phyloP scores from a whole-genome alignment of 441 rosid species.

The Rhodomyrtus psidioides region DNA sequence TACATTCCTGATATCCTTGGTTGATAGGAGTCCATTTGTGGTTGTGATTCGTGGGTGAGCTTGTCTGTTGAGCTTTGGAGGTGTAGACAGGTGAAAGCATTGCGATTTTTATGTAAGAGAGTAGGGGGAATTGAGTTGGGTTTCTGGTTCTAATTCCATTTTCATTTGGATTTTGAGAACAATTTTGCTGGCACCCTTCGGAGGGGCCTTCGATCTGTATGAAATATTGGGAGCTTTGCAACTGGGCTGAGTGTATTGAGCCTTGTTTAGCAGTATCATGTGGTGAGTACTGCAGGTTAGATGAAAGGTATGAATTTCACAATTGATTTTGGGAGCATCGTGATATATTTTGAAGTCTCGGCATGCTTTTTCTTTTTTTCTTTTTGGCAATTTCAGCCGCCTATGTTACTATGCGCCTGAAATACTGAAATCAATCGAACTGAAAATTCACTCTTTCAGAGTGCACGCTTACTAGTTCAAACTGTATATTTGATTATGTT shows the following conservation, averaged over 20 bases:
- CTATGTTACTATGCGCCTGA: background rate
- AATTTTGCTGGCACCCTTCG: rapidly evolving
- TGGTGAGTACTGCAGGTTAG: background rate
- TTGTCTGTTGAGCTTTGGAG: background rate
- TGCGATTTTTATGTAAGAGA: background rate
- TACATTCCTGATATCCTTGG: rapidly evolving
- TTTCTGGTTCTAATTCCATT: background rate
- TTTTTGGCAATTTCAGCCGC: background rate
- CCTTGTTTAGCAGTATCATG: background rate
- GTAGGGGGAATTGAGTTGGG: background rate
- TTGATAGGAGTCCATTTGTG: background rate
- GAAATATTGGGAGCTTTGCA: background rate
- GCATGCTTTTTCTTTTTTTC: rapidly evolving
- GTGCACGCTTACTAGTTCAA: background rate
- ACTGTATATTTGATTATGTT: background rate
- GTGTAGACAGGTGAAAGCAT: background rate
- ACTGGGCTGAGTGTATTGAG: background rate
- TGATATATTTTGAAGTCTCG: rapidly evolving
- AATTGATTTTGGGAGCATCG: background rate
- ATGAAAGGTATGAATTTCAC: background rate
- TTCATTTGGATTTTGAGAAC: background rate
- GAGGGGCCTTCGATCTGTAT: background rate
- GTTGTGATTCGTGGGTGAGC: background rate
- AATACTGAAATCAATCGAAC: background rate
- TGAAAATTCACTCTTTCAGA: background rate